phyloP scores from a whole-genome alignment of 495 filamentous ascomycete species.

The Chaetomidium leptoderma region DNA sequence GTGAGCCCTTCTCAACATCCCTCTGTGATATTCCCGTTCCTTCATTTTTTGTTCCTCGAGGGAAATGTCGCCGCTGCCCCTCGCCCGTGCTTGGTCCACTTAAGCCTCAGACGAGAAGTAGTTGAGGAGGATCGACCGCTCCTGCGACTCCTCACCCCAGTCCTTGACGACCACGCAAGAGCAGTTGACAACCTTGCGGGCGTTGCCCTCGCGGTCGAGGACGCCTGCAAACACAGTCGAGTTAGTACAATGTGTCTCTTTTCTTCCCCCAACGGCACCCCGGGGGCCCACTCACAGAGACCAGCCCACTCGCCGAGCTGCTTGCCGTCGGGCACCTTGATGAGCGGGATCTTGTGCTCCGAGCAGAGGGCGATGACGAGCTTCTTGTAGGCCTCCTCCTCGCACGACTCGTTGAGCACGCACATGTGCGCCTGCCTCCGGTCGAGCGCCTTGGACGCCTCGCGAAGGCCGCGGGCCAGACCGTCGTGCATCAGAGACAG shows the following conservation, averaged over 20 bases:
- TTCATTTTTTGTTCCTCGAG: constrained; percentile 22
- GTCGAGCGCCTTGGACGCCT: constrained; percentile 96
- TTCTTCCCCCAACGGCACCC: background rate
- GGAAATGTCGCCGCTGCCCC: constrained; percentile 18
- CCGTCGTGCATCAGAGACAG: constrained; percentile 99
- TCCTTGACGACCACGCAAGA: constrained; percentile 98
- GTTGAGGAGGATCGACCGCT: constrained; percentile 95
- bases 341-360: constrained; percentile 98
- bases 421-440: constrained; percentile 98
- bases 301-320: constrained; percentile 99
- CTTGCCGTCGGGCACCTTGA: constrained; percentile 99
- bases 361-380: constrained; percentile 94
- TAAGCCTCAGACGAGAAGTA: constrained; percentile 91
- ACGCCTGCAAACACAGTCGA: constrained; percentile 57
- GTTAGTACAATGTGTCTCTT: constrained; percentile 8
- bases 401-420: constrained; percentile 96
- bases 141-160: constrained; percentile 99
- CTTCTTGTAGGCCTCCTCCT: constrained; percentile 99
- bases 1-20: constrained; percentile 8
- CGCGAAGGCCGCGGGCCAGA: constrained; percentile 94
- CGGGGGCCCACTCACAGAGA: constrained; percentile 69
- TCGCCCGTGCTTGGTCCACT: constrained; percentile 16
- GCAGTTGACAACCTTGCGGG: constrained; percentile 99
- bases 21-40: constrained; percentile 27
- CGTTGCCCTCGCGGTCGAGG: constrained; percentile 97